Percentiles rank a stretch among this genome's conserved stretches.
phyloP scores from a whole-genome alignment of 2,329 filamentous ascomycete genomes.

The Alternaria arbusti region DNA sequence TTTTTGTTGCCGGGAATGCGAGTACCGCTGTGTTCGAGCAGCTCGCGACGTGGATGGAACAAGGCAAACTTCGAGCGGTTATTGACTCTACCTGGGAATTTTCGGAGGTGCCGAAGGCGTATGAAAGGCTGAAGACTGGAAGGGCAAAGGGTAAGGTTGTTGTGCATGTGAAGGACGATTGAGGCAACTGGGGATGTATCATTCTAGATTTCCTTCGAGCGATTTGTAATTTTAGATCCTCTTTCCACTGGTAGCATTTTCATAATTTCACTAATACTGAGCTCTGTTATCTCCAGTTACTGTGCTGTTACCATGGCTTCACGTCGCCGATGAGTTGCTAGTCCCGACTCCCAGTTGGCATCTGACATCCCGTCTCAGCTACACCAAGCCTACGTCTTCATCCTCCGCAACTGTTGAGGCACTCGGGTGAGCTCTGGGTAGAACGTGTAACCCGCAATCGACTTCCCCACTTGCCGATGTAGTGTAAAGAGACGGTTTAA shows the following conservation, averaged over 20 bases:
- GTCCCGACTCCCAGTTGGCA: no score
- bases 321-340: no score
- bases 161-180: slow-evolving; percentile 23
- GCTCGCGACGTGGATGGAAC: slow-evolving; percentile 60
- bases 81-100: slow-evolving; percentile 62
- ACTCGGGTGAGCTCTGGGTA: neutral
- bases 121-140: slow-evolving; percentile 61
- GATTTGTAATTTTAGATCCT: neutral
- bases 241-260: neutral
- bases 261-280: no score
- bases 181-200: neutral
- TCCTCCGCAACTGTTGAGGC: neutral
- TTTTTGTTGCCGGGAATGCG: slow-evolving; percentile 37
- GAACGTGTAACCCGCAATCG: accelerated
- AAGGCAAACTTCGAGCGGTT: slow-evolving; percentile 62
- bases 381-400: neutral
- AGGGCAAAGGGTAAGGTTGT: slow-evolving; percentile 65
- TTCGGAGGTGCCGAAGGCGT: slow-evolving; percentile 62
- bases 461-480: neutral
- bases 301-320: no score
- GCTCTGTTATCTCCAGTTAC: no score
- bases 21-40: slow-evolving; percentile 27
- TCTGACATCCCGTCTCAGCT: neutral
- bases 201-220: neutral
- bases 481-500: neutral